A percentile compares a stretch with the other conserved stretches of the same genome.
Conservation (phyloP, 176 grass and related monocot species). For the Raddia distichophylla region DNA sequence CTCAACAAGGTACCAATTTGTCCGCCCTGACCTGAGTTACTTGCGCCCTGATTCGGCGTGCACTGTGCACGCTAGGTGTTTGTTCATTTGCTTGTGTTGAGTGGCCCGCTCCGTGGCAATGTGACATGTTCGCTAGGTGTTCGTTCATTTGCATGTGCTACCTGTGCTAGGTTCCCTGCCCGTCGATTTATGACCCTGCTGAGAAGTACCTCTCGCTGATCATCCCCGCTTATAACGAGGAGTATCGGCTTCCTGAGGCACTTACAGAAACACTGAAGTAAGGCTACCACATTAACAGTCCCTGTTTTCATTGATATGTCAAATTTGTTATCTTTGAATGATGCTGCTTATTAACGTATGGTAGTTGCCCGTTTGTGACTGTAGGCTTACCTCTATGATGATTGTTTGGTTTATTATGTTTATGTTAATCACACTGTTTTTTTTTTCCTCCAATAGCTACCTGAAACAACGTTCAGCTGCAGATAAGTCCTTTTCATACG, state of each 20-base stretch:
- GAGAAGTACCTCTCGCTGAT: conserved; percentile 92
- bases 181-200: conserved; percentile 78
- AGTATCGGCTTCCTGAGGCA: conserved; percentile 70
- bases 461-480: conserved; percentile 64
- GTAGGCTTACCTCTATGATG: background rate
- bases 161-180: conserved; percentile 67
- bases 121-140: conserved; percentile 9
- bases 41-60: background rate
- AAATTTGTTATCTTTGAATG: conserved; percentile 9
- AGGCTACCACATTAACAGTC: conserved; percentile 22
- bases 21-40: background rate
- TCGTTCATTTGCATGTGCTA: conserved; percentile 36
- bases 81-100: conserved; percentile 13
- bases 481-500: conserved; percentile 81
- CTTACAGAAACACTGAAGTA: conserved; percentile 80
- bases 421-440: conserved; percentile 25
- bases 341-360: background rate
- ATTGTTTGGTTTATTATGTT: conserved; percentile 18
- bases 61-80: conserved; percentile 19
- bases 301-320: background rate
- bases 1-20: conserved; percentile 70
- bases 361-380: background rate
- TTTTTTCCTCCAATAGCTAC: conserved; percentile 59
- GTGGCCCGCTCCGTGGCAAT: background rate
- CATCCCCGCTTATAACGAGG: conserved; percentile 86